A percentile compares a stretch with the other conserved stretches of the same genome.
Evolutionary conservation across 176 grass and related monocot species (phyloP).

Genomic region (Luzula sylvatica): DNA sequence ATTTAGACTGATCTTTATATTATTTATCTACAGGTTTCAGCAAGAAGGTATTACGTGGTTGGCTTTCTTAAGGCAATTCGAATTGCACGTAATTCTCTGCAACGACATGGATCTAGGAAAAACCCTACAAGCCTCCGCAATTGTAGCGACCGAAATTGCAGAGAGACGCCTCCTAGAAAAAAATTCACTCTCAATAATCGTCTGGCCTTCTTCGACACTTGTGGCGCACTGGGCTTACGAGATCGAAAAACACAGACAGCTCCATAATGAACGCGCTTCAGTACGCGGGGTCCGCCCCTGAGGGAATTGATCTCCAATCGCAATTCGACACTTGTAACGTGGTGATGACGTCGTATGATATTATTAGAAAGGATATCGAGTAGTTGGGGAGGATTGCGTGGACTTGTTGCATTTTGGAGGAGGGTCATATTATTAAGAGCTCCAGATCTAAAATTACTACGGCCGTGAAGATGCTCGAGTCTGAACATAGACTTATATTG

Average conservation of each 20-base stretch:
- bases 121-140: slow-evolving; percentile 95
- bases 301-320: slow-evolving; percentile 49
- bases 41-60: slow-evolving; percentile 99
- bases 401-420: slow-evolving; percentile 98
- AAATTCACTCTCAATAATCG: slow-evolving; percentile 83
- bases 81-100: slow-evolving; percentile 97
- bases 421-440: slow-evolving; percentile 99
- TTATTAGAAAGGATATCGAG: slow-evolving; percentile 96
- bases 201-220: slow-evolving; percentile 92
- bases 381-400: slow-evolving; percentile 58
- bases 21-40: slow-evolving; percentile 59
- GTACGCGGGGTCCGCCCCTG: slow-evolving; percentile 79
- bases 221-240: slow-evolving; percentile 99
- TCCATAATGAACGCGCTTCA: slow-evolving; percentile 76
- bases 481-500: slow-evolving; percentile 95
- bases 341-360: slow-evolving; percentile 95
- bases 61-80: slow-evolving; percentile 81
- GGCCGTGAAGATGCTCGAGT: slow-evolving; percentile 87
- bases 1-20: not conserved
- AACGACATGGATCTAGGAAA: slow-evolving; percentile 99
- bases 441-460: slow-evolving; percentile 94
- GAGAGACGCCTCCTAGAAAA: slow-evolving; percentile 43
- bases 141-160: slow-evolving; percentile 81
- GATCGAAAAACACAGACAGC: slow-evolving; percentile 86
- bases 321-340: slow-evolving; percentile 82